Evolutionary conservation across 352 stramenopile species (phyloP), one percentile per base, ranked within the genome.

Genomic region (Phytopythium oedochilum): DNA sequence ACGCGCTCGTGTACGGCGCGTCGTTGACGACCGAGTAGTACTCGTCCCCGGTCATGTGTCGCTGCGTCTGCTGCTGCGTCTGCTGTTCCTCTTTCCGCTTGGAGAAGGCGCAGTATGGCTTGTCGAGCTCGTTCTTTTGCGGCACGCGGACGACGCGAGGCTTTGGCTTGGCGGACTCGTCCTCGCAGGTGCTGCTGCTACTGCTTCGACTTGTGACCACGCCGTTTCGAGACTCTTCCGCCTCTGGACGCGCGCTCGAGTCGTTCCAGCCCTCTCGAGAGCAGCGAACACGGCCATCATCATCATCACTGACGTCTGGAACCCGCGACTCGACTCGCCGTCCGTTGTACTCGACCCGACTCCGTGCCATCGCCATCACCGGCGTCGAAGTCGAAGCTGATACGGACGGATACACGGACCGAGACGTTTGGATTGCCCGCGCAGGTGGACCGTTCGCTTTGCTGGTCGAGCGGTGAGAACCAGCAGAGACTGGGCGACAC

Each of bases 11-110:
- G 60, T 93, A 93, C 26, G 83, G 83, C 22, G 78, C 80, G 45
- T 93, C 83, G 50, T 93, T 93, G 43, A 91, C 70, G 36, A 93
- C 69, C 36, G 83, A 93, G 51, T 91, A 93, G 53, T 86, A 93
- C 5, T 69, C 60, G 46, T 69, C 56, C 31, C 6, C 32, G 5
- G 15, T 12, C 14, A 15, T 10, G 12, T 47, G 20, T 32, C 40
- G 22, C 4, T 20, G 40, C 14, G 11, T 20, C 40, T n/a, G 22
- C 20, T 29, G 22, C 11, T 71, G 49, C 29, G 50, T 39, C 26
- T 59, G 55, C 28, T 79, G 56, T 0, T 57, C 45, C n/a, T 73
- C 64, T 4, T 59, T 52, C 36, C 87, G 62, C 47, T 69, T 83
- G 53, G 66, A 63, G 68, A 88, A 90, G 10, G 78, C 79, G 40